Conservation (phyloP, 805 yeast genomes). For the Candida saitoana region DNA sequence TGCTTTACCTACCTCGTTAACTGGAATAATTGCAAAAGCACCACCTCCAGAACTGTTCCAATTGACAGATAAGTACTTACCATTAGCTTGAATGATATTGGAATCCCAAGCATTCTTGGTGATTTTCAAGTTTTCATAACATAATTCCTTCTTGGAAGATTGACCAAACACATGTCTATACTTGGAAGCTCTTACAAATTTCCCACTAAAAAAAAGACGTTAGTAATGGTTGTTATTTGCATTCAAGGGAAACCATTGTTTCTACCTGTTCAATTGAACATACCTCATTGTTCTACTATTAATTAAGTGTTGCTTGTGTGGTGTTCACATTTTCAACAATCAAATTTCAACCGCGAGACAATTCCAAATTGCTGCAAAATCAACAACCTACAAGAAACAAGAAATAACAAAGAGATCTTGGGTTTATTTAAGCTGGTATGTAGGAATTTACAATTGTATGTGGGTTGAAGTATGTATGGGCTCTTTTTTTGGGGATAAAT, state of each 20-base stretch:
- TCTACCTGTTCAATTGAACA: background rate
- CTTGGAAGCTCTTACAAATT: slow-evolving; percentile 94
- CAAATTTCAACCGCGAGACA: background rate
- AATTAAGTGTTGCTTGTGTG: background rate
- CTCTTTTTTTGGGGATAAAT: no score
- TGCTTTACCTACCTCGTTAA: slow-evolving; percentile 80
- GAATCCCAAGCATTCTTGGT: slow-evolving; percentile 97
- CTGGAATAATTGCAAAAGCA: slow-evolving; percentile 91
- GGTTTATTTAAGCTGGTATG: background rate
- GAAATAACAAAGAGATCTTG: background rate
- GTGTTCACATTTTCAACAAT: background rate
- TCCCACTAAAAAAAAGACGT: slow-evolving; percentile 46
- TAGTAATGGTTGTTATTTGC: slow-evolving; percentile 2
- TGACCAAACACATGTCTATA: slow-evolving; percentile 96
- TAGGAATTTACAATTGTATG: no score
- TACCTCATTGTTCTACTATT: background rate
- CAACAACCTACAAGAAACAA: background rate
- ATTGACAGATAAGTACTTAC: slow-evolving; percentile 78
- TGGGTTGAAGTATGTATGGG: no score
- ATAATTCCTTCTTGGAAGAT: slow-evolving; percentile 62
- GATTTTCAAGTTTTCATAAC: slow-evolving; percentile 70
- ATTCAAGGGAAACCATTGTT: background rate
- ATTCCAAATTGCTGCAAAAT: background rate
- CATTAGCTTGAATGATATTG: slow-evolving; percentile 80
- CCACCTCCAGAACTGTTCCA: slow-evolving; percentile 98